Conservation (phyloP, 2,329 filamentous ascomycete species). For the Mycogone perniciosa region DNA sequence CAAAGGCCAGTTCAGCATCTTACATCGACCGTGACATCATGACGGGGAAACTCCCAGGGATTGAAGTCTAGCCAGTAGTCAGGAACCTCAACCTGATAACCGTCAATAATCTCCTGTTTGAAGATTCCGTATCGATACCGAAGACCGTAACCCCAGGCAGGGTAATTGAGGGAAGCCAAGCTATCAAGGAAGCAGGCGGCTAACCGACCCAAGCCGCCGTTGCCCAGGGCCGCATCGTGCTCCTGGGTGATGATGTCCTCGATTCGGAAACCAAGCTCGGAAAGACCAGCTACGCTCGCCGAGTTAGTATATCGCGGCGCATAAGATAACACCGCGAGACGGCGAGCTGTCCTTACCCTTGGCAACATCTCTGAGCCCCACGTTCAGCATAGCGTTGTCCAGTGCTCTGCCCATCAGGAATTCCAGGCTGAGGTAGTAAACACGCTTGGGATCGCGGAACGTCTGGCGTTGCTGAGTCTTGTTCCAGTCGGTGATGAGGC, state of each 20-base stretch:
- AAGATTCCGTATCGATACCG: constrained; percentile 97
- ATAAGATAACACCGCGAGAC: neutral
- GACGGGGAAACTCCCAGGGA: constrained; percentile 95
- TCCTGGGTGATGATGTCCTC: constrained; percentile 94
- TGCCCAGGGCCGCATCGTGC: constrained; percentile 91
- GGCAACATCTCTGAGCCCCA: constrained; percentile 79
- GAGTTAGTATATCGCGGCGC: neutral
- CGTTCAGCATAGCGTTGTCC: constrained; percentile 98
- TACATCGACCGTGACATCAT: constrained; percentile 88
- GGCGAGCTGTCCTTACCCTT: constrained; percentile 51
- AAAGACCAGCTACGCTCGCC: constrained; percentile 60
- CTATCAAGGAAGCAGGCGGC: constrained; percentile 97
- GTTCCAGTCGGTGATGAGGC: constrained; percentile 94
- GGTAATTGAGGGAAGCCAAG: constrained; percentile 86
- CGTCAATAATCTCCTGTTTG: constrained; percentile 98
- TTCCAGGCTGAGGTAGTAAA: constrained; percentile 96
- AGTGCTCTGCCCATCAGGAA: constrained; percentile 95
- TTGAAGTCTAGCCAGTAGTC: constrained; percentile 99
- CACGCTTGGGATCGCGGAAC: constrained; percentile 79
- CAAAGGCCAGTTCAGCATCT: constrained; percentile 21
- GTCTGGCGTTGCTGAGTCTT: constrained; percentile 96
- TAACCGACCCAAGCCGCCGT: constrained; percentile 88
- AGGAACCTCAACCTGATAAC: constrained; percentile 95
- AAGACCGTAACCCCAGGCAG: constrained; percentile 95
- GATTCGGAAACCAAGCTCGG: constrained; percentile 89